These are phyloP conservation scores for Daedaleopsis sinensis DNA, from an alignment of 768 basidiomycete species.

Conservation along the genomic window DNA sequence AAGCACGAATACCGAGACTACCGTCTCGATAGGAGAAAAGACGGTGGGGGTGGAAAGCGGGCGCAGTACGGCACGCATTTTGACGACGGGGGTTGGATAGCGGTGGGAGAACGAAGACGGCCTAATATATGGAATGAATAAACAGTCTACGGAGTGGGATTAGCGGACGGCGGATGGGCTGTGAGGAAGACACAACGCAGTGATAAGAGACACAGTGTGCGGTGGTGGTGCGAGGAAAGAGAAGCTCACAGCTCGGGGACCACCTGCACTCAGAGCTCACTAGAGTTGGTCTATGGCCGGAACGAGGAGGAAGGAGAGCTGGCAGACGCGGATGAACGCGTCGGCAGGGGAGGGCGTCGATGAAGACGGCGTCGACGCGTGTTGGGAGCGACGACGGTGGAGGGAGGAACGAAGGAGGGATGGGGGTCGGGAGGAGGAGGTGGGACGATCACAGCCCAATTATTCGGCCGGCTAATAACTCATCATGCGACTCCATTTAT, in stretches of 20 bases:
- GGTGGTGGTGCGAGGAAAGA: neutral
- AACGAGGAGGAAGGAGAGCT: neutral
- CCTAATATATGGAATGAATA: conserved; percentile 20
- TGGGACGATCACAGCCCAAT: conserved; percentile 19
- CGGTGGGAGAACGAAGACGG: neutral
- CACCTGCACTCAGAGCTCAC: neutral
- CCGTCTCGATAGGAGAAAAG: conserved; percentile 83
- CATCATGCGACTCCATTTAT: conserved; percentile 9
- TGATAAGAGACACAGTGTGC: neutral
- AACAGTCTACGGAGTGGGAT: conserved; percentile 17
- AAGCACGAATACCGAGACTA: conserved; percentile 86
- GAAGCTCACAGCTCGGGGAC: conserved; percentile 4
- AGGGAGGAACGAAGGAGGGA: conserved; percentile 3
- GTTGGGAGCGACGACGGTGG: conserved; percentile 8
- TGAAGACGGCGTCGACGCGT: conserved; percentile 11
- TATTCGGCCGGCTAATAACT: conserved; percentile 17
- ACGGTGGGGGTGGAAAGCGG: conserved; percentile 75
- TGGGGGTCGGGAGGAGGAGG: conserved; percentile 9
- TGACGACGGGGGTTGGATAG: conserved; percentile 11
- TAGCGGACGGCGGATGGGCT: conserved; percentile 10
- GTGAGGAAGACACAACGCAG: neutral
- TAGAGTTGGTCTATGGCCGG: conserved; percentile 9
- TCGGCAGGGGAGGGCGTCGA: conserved; percentile 15
- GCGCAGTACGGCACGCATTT: conserved; percentile 63
- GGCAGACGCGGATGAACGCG: conserved; percentile 20